These are phyloP conservation scores for Clitoria ternatea DNA, from an alignment of 306 rosid species.

Conservation along the genomic window DNA sequence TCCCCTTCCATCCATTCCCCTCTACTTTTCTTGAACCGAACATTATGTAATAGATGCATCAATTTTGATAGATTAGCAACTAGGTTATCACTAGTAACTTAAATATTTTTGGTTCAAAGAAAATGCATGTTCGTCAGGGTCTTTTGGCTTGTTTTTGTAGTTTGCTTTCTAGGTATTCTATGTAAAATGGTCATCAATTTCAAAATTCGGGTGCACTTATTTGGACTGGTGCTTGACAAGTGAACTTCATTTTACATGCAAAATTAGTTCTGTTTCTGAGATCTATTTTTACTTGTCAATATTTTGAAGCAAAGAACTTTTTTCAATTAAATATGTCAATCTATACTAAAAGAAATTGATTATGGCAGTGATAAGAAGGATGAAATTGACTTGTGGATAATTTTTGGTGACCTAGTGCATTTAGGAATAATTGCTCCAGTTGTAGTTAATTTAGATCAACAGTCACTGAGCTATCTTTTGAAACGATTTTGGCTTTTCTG, in stretches of 20 bases:
- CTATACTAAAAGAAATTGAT: neutral
- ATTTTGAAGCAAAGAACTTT: neutral
- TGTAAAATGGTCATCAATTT: neutral
- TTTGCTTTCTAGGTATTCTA: neutral
- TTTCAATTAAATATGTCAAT: neutral
- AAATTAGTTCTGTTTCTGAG: neutral
- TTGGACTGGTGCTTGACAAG: neutral
- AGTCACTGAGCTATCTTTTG: neutral
- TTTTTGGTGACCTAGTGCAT: neutral
- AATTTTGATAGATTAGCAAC: neutral
- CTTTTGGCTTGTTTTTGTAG: neutral
- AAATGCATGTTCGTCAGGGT: neutral
- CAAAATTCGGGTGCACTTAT: neutral
- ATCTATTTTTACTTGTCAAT: neutral
- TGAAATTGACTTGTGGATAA: neutral
- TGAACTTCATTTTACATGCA: neutral
- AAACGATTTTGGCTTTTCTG: neutral
- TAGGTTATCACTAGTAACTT: neutral
- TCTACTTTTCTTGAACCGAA: too few relatives aligned
- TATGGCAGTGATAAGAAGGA: neutral
- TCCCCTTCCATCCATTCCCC: too few relatives aligned
- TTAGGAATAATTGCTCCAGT: neutral
- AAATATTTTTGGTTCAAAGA: neutral
- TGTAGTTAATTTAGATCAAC: neutral
- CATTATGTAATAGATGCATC: neutral